Evolutionary conservation across 768 basidiomycete species (phyloP).

Genomic region (Boletus insuetus): DNA sequence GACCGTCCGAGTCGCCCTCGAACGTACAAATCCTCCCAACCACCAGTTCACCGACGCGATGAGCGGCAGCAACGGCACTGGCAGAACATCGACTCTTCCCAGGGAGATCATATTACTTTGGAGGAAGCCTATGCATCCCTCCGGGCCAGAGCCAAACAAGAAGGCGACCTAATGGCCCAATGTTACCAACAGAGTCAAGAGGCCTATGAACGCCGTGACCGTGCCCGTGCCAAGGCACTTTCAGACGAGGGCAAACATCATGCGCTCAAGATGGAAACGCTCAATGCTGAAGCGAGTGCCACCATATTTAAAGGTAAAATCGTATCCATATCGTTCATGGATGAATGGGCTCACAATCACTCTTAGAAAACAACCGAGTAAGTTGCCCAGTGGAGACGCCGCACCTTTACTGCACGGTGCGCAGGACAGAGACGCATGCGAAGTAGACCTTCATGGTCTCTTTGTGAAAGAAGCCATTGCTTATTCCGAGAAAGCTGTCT

Average conservation of each 20-base stretch:
- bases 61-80: constrained; percentile 3
- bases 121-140: constrained; percentile 53
- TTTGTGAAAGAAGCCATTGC: constrained; percentile 89
- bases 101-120: not conserved
- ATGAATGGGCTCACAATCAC: not conserved
- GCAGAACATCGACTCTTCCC: not conserved
- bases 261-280: constrained; percentile 64
- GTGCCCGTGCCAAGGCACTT: constrained; percentile 74
- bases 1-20: not conserved
- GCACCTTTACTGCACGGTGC: constrained; percentile 1
- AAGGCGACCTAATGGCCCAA: constrained; percentile 72
- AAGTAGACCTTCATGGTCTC: constrained; percentile 88
- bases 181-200: constrained; percentile 65
- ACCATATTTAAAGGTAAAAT: constrained; percentile 71
- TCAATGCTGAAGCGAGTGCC: constrained; percentile 77
- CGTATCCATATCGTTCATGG: constrained; percentile 8
- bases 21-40: not conserved
- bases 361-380: constrained; percentile 74
- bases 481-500: constrained; percentile 66
- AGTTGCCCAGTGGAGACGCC: not conserved
- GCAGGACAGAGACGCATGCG: constrained; percentile 60
- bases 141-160: constrained; percentile 69
- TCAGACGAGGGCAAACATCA: constrained; percentile 81
- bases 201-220: constrained; percentile 71
- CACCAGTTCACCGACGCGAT: constrained; percentile 2